Evolutionary conservation across 805 yeast species (phyloP).

Genomic region (Metschnikowia anglica): DNA sequence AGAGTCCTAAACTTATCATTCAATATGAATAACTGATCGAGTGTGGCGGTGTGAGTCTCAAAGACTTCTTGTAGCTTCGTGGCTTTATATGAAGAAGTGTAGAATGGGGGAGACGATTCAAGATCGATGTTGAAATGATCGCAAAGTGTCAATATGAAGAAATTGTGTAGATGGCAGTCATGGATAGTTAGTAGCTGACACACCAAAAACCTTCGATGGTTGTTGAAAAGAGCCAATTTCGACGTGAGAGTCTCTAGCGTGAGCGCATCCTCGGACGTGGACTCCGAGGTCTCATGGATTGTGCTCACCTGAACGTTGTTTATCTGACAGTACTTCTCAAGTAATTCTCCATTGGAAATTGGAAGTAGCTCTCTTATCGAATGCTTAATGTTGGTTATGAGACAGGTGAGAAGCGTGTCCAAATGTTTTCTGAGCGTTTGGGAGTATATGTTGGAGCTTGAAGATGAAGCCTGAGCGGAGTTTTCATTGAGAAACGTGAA

Average conservation of each 20-base stretch:
- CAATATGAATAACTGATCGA: slow-evolving; percentile 23
- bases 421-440: slow-evolving; percentile 20
- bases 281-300: slow-evolving; percentile 13
- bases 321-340: slow-evolving; percentile 42
- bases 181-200: slow-evolving; percentile 40
- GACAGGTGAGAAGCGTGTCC: slow-evolving; percentile 28
- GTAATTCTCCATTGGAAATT: slow-evolving; percentile 34
- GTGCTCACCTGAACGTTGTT: slow-evolving; percentile 32
- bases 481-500: slow-evolving; percentile 21
- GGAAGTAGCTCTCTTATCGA: slow-evolving; percentile 34
- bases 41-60: slow-evolving; percentile 23
- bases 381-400: slow-evolving; percentile 29
- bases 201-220: slow-evolving; percentile 35
- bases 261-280: slow-evolving; percentile 5
- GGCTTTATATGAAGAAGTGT: slow-evolving; percentile 20
- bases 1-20: slow-evolving; percentile 30
- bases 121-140: slow-evolving; percentile 20
- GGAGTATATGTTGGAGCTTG: slow-evolving; percentile 3
- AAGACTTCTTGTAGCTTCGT: slow-evolving; percentile 23
- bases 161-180: slow-evolving; percentile 30
- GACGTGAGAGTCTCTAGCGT: slow-evolving; percentile 18
- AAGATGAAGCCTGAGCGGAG: not conserved
- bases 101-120: slow-evolving; percentile 2
- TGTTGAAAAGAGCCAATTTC: slow-evolving; percentile 33
- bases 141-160: slow-evolving; percentile 31